These are phyloP conservation scores for Crithidia acanthocephali DNA, from an alignment of 208 protist species.

Conservation along the genomic window DNA sequence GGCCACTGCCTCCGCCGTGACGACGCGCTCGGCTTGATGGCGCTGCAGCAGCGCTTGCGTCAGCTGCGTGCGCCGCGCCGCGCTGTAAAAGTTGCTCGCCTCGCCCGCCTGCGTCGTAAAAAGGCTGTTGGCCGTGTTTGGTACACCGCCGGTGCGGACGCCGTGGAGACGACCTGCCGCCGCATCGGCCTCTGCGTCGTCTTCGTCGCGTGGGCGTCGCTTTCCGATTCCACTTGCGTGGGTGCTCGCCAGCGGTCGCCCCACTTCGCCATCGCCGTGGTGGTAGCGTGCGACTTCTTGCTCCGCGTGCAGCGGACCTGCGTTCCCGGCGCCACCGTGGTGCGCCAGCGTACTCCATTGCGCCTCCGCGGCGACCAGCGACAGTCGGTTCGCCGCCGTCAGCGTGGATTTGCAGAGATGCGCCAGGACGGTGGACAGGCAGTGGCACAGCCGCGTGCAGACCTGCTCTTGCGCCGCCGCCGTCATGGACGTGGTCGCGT, in stretches of 20 bases:
- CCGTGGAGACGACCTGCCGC: background rate
- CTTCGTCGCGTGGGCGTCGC: conserved; percentile 23
- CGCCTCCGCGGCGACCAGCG: background rate
- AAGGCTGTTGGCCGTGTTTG: no score
- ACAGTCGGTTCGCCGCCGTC: background rate
- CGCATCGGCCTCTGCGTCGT: background rate
- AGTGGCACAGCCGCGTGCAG: conserved; percentile 55
- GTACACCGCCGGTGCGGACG: background rate
- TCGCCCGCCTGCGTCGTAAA: conserved; percentile 38
- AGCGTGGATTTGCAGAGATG: conserved; percentile 38
- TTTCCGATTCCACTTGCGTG: conserved; percentile 4
- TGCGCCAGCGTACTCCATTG: background rate
- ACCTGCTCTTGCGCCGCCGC: conserved; percentile 84
- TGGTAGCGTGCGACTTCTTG: no score
- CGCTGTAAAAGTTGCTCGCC: conserved; percentile 30
- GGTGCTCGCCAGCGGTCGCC: background rate
- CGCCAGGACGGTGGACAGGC: conserved; percentile 64
- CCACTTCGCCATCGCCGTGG: background rate
- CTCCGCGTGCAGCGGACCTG: no score
- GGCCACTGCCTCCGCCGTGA: background rate
- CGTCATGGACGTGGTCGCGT: conserved; percentile 61
- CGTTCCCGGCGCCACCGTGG: background rate
- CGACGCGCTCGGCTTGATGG: conserved; percentile 3
- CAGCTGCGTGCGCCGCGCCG: conserved; percentile 26
- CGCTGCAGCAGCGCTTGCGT: conserved; percentile 26